Evolutionary conservation across 495 filamentous ascomycete genomes (phyloP), one percentile per base, ranked within the genome.

Genomic region (Podospora comata): DNA sequence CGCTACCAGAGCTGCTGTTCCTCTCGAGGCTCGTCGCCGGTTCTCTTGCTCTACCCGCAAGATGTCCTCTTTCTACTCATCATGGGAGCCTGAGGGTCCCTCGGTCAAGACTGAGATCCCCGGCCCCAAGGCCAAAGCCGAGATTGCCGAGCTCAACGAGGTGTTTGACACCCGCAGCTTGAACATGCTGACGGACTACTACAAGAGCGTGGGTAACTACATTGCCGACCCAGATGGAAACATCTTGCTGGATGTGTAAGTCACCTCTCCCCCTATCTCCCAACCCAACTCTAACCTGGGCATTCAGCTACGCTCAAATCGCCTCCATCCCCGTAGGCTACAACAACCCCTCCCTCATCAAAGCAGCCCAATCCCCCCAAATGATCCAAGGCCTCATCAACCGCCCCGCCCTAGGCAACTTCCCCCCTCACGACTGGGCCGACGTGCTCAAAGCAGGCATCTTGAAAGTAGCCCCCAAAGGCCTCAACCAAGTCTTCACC

Each of bases 321-420:
- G 95, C 95, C 72, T 97, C 94, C 27, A 99, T 99, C 76, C 94
- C 94, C 32, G 84, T 99, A 66, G 95, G 95, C 62, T 99, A 99
- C 86, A 97, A 92, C 86, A 99, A 99, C 80, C 91, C 94, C 26
- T 78, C 84, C 71, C 85, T 99, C 64, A 82, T 85, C 68, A 82
- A 89, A 75, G 88, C 89, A 32, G 91, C 92, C 48, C 82, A 81
- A 65, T 89, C 88, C 70, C 86, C 88, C 30, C 89, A 96, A 76
- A 97, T 97, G 92, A 83, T 87, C 76, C 88, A 84, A 66, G 87
- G 91, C 55, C 75, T 97, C 71, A 92, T 97, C 84, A 97, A 99
- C 84, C 88, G 95, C 30, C 95, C 95, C 5, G 95, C 95, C 11
- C 85, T 99, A 62, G 95, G 95, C 74, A 97, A 97, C 86, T 99